Conservation (phyloP, 2,329 filamentous ascomycete genomes). For the Aspergillus oerlinghausenensis region DNA sequence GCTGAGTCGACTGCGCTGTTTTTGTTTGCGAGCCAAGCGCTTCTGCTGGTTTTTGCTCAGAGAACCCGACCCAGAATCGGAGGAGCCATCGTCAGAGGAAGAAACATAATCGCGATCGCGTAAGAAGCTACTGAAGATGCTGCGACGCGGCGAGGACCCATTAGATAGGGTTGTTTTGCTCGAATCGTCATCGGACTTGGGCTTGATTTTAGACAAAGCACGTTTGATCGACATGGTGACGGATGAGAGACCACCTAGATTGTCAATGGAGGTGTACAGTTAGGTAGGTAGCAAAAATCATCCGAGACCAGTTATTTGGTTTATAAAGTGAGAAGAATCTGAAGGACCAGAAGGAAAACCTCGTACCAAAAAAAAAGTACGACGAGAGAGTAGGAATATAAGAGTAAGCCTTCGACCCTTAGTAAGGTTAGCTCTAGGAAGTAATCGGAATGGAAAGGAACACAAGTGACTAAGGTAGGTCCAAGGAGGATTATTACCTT, state of each 20-base stretch:
- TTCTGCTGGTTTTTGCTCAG: conserved; percentile 46
- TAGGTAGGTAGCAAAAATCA: not conserved
- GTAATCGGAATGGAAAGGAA: not conserved
- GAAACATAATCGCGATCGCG: conserved; percentile 39
- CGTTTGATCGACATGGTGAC: conserved; percentile 46
- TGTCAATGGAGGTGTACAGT: not conserved
- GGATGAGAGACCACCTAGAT: not conserved
- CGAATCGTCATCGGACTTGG: conserved; percentile 22
- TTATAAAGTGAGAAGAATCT: not conserved
- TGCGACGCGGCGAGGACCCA: conserved; percentile 33
- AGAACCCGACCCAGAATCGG: conserved; percentile 28
- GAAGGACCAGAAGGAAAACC: not conserved
- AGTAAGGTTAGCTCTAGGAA: not conserved
- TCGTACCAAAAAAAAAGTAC: not conserved
- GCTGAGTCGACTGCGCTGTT: conserved; percentile 38
- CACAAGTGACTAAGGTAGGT: not conserved
- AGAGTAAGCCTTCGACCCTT: not conserved
- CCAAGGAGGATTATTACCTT: not conserved
- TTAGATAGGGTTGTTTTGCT: conserved; percentile 9
- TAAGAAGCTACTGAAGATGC: conserved; percentile 38
- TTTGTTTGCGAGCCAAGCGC: conserved; percentile 37
- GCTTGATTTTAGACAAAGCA: conserved; percentile 39
- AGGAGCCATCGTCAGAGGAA: conserved; percentile 41
- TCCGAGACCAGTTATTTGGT: not conserved
- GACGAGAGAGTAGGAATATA: not conserved